Evolutionary conservation across 2,329 filamentous ascomycete genomes (phyloP), one percentile per base, ranked within the genome.

Genomic region (Clarireedia monteithiana): DNA sequence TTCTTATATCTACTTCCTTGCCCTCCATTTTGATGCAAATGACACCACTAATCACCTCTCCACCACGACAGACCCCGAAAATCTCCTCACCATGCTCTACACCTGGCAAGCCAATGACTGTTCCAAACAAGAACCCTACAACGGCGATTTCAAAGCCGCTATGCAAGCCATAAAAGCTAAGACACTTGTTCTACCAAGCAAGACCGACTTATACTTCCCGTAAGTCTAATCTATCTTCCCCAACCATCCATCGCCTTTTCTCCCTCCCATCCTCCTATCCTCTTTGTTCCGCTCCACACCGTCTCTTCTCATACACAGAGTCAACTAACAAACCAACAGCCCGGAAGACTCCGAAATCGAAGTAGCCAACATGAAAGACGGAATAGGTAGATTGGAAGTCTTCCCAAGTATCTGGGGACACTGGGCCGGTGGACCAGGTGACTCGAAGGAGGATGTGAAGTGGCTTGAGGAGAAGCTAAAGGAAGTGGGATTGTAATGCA

Each of bases 191-290:
- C 69, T 91, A 14, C 88, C 89, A 0, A 72, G 76, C 23, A 82
- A 87, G 67, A 91, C 86, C 0, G 89, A 92, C 66, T 74, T 92
- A 4, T 92, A 92, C 67, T 92, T 94, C 62, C 86, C 88, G 75
- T 83, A 67, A 71, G 78, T 72, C 6, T n/a, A 45, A 45, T 47
- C 44, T 12, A 6, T 26, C 12, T 15, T 15, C 6, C 9, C 36
- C 15, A 6, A 9, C 4, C 14, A 47, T 27, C 5, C 17, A 12
- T 5, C 26, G 4, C 9, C 17, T 23, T 12, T 34, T 20, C 14
- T 10, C 12, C 5, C 5, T 17, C 12, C 1, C 7, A 2, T 6
- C 2, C 40, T 47, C 46, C 46, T 17, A 20, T 17, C 5, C 12
- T 12, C 7, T 10, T 10, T 10, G 5, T 14, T 2, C 2, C 47